phyloP scores from a whole-genome alignment of 2,329 filamentous ascomycete species.

The Plectosphaerella sp. region DNA sequence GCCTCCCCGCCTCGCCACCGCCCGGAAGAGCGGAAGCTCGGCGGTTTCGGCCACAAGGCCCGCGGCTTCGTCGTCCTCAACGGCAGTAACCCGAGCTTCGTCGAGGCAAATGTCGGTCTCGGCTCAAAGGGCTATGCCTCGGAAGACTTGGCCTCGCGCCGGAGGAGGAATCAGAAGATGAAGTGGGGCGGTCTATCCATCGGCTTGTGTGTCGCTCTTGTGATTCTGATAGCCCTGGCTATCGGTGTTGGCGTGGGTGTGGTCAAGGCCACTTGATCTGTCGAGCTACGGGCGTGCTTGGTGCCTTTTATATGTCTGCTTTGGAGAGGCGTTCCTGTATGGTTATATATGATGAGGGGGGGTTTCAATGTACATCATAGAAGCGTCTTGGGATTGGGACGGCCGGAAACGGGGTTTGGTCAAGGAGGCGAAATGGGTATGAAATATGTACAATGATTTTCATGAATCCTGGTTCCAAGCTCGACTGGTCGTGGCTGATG shows the following conservation, averaged over 20 bases:
- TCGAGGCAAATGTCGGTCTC: not conserved
- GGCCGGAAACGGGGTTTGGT: too few relatives aligned
- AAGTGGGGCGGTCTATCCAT: constrained; percentile 8
- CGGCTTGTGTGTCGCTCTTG: constrained; percentile 6
- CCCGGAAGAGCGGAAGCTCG: not conserved
- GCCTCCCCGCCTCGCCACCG: not conserved
- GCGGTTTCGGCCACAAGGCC: not conserved
- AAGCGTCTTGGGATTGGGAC: too few relatives aligned
- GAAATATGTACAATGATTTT: too few relatives aligned
- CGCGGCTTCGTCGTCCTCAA: not conserved
- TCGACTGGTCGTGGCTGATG: too few relatives aligned
- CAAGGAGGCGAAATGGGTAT: too few relatives aligned
- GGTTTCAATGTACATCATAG: too few relatives aligned
- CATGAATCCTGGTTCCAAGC: too few relatives aligned
- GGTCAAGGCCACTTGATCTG: not conserved
- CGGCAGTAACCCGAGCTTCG: not conserved
- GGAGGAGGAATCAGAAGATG: constrained; percentile 9
- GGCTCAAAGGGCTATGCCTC: not conserved
- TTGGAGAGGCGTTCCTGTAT: too few relatives aligned
- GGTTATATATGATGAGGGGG: too few relatives aligned
- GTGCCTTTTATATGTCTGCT: not conserved
- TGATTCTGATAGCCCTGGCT: constrained; percentile 10
- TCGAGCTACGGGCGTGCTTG: not conserved
- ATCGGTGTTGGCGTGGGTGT: constrained; percentile 8
- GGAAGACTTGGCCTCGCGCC: constrained; percentile 5